Evolutionary conservation across 1,284 basidiomycete genomes (phyloP).

Genomic region (Nidula niveotomentosa): DNA sequence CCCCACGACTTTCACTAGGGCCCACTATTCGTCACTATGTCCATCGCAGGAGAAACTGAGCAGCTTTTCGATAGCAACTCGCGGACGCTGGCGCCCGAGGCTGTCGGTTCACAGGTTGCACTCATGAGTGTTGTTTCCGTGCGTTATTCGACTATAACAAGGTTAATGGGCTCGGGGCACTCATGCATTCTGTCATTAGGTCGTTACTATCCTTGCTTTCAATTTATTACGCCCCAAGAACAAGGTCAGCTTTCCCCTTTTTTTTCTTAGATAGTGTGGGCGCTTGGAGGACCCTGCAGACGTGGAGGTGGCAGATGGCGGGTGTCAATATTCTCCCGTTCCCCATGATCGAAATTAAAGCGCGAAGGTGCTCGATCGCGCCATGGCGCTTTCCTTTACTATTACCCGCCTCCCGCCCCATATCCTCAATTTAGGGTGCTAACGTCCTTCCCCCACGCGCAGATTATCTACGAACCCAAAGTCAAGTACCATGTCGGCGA

Average conservation of each 20-base stretch:
- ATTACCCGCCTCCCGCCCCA: background rate
- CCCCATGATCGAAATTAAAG: background rate
- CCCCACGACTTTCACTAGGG: constrained; percentile 3
- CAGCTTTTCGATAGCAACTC: constrained; percentile 44
- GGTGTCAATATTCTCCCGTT: background rate
- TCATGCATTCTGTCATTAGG: constrained; percentile 25
- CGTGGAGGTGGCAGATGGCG: background rate
- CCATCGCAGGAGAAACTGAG: constrained; percentile 35
- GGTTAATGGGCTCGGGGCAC: too few species aligned
- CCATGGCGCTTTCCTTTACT: background rate
- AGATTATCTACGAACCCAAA: constrained; percentile 81
- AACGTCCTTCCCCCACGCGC: constrained; percentile 3
- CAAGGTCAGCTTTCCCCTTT: constrained; percentile 46
- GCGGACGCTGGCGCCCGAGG: constrained; percentile 72
- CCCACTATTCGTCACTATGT: constrained; percentile 25
- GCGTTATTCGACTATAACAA: constrained; percentile 19
- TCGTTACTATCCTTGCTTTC: constrained; percentile 69
- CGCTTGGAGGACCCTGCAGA: background rate
- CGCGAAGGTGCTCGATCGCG: background rate
- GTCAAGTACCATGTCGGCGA: constrained; percentile 84
- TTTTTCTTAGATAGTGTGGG: background rate
- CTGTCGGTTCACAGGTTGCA: constrained; percentile 81
- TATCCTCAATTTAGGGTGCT: constrained; percentile 2
- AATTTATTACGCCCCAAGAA: constrained; percentile 80
- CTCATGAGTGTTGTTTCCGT: constrained; percentile 73